These are phyloP conservation scores for Arachnomyces sp. DNA, from an alignment of 2,329 filamentous ascomycete species.

Conservation along the genomic window DNA sequence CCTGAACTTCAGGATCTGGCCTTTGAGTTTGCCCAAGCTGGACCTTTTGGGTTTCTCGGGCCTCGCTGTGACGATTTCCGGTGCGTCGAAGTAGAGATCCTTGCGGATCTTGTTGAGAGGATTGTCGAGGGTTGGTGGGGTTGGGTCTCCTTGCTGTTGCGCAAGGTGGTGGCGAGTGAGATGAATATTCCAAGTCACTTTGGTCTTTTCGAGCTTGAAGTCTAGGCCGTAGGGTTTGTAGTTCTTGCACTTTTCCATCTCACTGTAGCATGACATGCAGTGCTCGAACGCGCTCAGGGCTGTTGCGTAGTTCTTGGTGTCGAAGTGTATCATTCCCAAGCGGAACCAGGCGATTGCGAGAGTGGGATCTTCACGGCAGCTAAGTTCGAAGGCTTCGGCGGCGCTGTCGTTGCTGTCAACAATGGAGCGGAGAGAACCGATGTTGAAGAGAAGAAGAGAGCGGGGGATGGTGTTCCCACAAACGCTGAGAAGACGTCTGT, in stretches of 20 bases:
- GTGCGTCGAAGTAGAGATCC: no score
- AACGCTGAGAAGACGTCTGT: slow-evolving; percentile 3
- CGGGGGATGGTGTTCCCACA: not conserved
- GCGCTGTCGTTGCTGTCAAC: slow-evolving; percentile 3
- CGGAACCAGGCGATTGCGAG: slow-evolving; percentile 5
- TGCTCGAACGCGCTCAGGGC: slow-evolving; percentile 1
- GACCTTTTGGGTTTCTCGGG: no score
- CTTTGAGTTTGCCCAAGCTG: no score
- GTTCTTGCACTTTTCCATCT: not conserved
- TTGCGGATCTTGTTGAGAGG: no score
- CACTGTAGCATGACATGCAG: slow-evolving; percentile 2
- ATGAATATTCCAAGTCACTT: slow-evolving; percentile 7
- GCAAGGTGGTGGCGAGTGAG: no score
- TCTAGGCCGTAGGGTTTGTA: slow-evolving; percentile 7
- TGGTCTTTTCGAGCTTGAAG: slow-evolving; percentile 6
- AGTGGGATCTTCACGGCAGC: slow-evolving; percentile 1
- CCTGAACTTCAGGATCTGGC: no score
- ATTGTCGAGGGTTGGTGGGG: no score
- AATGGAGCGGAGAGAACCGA: slow-evolving; percentile 6
- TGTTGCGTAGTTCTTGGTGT: not conserved
- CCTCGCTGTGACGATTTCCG: no score
- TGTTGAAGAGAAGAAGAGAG: slow-evolving; percentile 5
- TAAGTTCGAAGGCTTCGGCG: slow-evolving; percentile 5
- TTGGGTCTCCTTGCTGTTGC: no score
- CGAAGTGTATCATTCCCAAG: slow-evolving; percentile 2